Evolutionary conservation across 129 eudicot genomes (phyloP), one percentile per base, ranked within the genome.

Genomic region (Flaveria robusta): DNA sequence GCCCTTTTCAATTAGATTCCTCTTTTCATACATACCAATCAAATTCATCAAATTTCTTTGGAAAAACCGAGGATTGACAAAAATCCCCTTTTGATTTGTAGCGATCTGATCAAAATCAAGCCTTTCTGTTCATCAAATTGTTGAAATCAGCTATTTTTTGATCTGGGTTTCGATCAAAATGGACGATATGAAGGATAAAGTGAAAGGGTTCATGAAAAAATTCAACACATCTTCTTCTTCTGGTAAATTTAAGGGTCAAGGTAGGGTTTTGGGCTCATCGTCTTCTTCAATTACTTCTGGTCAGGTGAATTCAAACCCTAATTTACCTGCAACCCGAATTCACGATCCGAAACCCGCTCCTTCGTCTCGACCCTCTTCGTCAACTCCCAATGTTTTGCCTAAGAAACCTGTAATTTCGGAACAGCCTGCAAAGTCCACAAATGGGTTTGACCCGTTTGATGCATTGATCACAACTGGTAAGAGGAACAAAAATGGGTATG

Each of bases 151-250:
- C 62, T 76, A n/a, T 34, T 77, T 49, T 79, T 56, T 15, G 23
- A 34, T 77, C 76, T 66, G 70, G 39, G 66, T 56, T 41, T 64
- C 2, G 39, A 41, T 42, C 68, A 69, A 49, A 34, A 91, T 90
- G 97, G 96, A 78, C 73, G 97, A 95, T 46, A 75, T 91, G 83
- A 91, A 85, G 77, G 99, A 87, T 66, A 91, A 95, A 81, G 71
- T 95, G 73, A 91, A 95, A 79, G 99, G 93, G 1, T 95, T 95
- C 81, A 91, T 91, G 90, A 94, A 91, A 81, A 94, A 91, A 68
- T 91, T 94, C 85, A 93, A 87, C 85, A 88, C 68, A 2, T 75
- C 96, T 50, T 87, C 98, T 15, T 83, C 96, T 27, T 89, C 96
- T 3, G 88, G 90, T 71, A 89, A 87, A 89, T 94, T 95, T 82